Conservation (phyloP, 140 eudicot genomes). For the Senecio squalidus region DNA sequence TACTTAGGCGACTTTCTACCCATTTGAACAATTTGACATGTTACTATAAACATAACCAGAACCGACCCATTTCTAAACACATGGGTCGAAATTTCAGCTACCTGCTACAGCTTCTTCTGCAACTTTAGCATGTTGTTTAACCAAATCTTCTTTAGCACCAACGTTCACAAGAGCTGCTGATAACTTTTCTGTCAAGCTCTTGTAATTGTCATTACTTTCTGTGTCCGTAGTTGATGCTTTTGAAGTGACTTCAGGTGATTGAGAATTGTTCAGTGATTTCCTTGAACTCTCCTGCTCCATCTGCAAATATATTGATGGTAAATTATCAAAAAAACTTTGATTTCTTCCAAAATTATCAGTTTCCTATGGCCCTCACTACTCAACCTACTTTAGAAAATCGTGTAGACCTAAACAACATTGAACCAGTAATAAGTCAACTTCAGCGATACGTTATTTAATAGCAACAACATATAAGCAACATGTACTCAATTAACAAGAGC, state of each 20-base stretch:
- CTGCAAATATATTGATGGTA: neutral
- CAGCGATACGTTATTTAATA: no score
- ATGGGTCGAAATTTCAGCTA: no score
- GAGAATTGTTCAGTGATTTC: slow-evolving; percentile 47
- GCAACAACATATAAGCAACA: no score
- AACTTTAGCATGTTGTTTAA: slow-evolving; percentile 91
- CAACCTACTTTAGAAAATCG: no score
- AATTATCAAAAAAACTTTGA: neutral
- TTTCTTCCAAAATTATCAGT: neutral
- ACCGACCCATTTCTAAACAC: no score
- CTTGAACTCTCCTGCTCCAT: slow-evolving; percentile 45
- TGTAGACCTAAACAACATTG: no score
- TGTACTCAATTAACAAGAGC: no score
- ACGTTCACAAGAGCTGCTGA: slow-evolving; percentile 93
- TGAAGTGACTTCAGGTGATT: slow-evolving; percentile 68
- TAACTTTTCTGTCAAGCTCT: slow-evolving; percentile 61
- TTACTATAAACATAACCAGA: no score
- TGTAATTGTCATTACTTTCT: slow-evolving; percentile 45
- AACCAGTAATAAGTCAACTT: no score
- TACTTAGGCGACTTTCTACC: no score
- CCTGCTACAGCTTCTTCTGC: slow-evolving; percentile 99
- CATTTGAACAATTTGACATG: no score
- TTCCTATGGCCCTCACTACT: neutral
- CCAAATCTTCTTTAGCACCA: slow-evolving; percentile 90
- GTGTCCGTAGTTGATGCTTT: slow-evolving; percentile 29